Evolutionary conservation across 139 green algal genomes (phyloP).

Genomic region (Chlorella sp.): DNA sequence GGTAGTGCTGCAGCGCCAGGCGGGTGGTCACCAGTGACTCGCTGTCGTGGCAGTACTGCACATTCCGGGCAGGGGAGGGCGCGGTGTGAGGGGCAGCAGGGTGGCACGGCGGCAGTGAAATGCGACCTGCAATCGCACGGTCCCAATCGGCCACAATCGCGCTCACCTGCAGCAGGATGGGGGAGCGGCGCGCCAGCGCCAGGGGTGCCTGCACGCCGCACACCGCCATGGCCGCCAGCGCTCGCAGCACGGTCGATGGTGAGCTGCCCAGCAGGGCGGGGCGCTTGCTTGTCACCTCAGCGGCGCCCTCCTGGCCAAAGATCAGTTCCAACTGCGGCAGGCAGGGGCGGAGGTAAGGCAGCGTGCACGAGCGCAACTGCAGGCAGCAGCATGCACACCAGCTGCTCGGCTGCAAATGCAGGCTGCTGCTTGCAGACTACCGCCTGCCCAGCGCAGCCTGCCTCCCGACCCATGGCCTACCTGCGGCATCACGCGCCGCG

Average conservation of each 20-base stretch:
- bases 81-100: no score
- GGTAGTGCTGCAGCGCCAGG: constrained; percentile 17
- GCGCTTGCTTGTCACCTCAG: background rate
- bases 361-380: no score
- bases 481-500: no score
- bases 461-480: no score
- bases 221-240: constrained; percentile 12
- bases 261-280: background rate
- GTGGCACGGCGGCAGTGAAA: no score
- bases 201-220: background rate
- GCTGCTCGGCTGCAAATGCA: no score
- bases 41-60: constrained; percentile 8
- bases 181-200: background rate
- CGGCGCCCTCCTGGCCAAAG: background rate
- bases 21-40: background rate
- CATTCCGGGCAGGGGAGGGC: no score
- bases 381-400: no score
- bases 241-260: background rate
- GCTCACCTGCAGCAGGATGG: constrained; percentile 1
- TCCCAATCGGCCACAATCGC: background rate
- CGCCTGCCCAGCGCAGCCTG: no score
- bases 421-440: no score
- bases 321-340: background rate
- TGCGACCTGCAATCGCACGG: no score
- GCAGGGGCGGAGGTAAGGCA: no score